These are phyloP conservation scores for Paragyromitra xinjiangensis DNA, from an alignment of 495 filamentous ascomycete genomes.

Conservation along the genomic window DNA sequence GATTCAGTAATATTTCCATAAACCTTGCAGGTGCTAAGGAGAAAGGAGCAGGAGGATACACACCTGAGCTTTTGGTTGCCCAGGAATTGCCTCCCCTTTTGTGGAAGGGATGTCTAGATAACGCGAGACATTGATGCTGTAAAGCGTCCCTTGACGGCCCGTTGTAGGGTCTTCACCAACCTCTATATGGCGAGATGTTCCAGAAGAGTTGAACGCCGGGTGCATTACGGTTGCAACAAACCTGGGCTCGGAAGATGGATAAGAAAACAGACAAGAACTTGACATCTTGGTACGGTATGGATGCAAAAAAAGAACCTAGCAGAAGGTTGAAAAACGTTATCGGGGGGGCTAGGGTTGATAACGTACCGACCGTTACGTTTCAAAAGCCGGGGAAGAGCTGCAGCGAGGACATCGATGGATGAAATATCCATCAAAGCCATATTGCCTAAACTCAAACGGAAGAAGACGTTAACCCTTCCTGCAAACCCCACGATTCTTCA, in stretches of 20 bases:
- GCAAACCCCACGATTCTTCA: background rate
- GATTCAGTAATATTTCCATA: slow-evolving; percentile 6
- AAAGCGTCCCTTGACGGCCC: slow-evolving; percentile 53
- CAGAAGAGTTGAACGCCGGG: slow-evolving; percentile 62
- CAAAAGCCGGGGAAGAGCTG: slow-evolving; percentile 58
- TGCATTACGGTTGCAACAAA: slow-evolving; percentile 62
- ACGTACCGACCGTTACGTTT: slow-evolving; percentile 59
- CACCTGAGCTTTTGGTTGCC: slow-evolving; percentile 36
- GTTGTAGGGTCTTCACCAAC: slow-evolving; percentile 39
- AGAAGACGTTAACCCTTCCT: slow-evolving; percentile 31
- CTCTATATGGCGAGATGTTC: slow-evolving; percentile 56
- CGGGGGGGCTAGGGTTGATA: background rate
- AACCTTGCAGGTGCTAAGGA: background rate
- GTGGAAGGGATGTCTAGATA: slow-evolving; percentile 60
- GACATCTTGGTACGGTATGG: background rate
- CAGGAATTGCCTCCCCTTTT: slow-evolving; percentile 56
- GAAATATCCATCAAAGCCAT: slow-evolving; percentile 63
- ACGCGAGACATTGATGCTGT: slow-evolving; percentile 55
- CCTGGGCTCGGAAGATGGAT: slow-evolving; percentile 39
- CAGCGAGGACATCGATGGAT: slow-evolving; percentile 58
- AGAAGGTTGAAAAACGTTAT: slow-evolving; percentile 1
- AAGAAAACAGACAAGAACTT: slow-evolving; percentile 1
- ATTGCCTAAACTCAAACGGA: slow-evolving; percentile 55
- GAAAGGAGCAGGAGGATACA: background rate
- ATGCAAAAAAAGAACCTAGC: background rate